Evolutionary conservation across 2,329 filamentous ascomycete species (phyloP), one percentile per base, ranked within the genome.

Genomic region (Phialophora tarda): DNA sequence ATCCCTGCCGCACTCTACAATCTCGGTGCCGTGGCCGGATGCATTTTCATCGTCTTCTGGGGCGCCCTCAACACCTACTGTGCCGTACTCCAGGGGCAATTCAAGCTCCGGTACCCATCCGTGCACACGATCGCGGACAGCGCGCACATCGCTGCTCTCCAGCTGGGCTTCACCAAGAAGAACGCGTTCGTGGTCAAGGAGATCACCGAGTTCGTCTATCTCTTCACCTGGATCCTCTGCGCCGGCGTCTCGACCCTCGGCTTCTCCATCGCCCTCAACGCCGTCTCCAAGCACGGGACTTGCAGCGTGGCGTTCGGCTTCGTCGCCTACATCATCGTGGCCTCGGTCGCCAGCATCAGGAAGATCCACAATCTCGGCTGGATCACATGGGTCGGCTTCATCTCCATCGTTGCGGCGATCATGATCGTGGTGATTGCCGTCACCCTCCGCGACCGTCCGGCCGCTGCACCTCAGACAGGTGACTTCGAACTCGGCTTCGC

Each of bases 341-440:
- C 73, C 24, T 4, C 56, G 1, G 61, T 78, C 12, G 72, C 70
- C 24, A 79, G 77, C 58, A 75, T 79, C 17, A 74, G 75, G 11
- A 65, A 60, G 30, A 32, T 65, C 38, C 56, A 60, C 48, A 48
- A 47, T 41, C 24, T 66, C 63, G 85, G 83, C 3, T 88, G 85
- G 84, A 76, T 89, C 50, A 87, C 85, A 0, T 89, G 85, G 83
- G 82, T 81, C 12, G 87, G 87, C 0, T 88, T 60, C 78, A 75
- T 5, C 75, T 79, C 1, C 74, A 74, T 26, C 73, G 72, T 34
- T 73, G 78, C 34, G 74, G 73, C 24, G 76, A 74, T 74, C 71
- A 77, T 21, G 77, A 77, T 8, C 77, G 78, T 77, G 64, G 77
- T 44, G 34, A 41, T 41, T 17, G 34, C 34, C 4, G 34, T 41